phyloP scores from a whole-genome alignment of 257 asterid species.

The Solanum lycopersicoides region DNA sequence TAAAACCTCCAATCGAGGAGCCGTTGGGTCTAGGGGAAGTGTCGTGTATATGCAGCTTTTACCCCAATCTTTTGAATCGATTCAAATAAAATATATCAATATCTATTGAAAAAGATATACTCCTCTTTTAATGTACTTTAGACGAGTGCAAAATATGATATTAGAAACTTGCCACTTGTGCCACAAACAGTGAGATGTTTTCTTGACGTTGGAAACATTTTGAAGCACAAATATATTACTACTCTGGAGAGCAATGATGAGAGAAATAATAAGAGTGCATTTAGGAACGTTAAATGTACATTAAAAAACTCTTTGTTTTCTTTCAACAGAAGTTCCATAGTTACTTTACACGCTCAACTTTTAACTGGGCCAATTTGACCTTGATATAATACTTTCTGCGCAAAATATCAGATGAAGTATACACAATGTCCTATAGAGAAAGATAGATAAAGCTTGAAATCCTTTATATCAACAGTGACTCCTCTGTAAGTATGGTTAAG shows the following conservation, averaged over 20 bases:
- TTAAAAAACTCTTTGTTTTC: background rate
- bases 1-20: too few species aligned
- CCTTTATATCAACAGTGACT: conserved; percentile 46
- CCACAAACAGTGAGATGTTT: background rate
- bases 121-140: background rate
- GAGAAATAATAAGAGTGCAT: background rate
- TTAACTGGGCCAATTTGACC: background rate
- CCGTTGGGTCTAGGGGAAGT: background rate
- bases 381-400: background rate
- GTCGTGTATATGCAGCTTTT: background rate
- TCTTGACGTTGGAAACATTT: background rate
- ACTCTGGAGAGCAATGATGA: background rate
- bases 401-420: background rate
- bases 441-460: background rate
- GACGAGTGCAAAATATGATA: background rate
- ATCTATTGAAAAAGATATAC: background rate
- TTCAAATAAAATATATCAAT: background rate
- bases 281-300: background rate
- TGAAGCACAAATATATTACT: background rate
- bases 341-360: background rate
- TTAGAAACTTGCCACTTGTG: background rate
- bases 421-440: background rate
- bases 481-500: conserved; percentile 69
- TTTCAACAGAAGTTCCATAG: background rate
- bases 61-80: background rate